Evolutionary conservation across 108 stramenopile genomes (phyloP).

Genomic region (Asterionellopsis glacialis): DNA sequence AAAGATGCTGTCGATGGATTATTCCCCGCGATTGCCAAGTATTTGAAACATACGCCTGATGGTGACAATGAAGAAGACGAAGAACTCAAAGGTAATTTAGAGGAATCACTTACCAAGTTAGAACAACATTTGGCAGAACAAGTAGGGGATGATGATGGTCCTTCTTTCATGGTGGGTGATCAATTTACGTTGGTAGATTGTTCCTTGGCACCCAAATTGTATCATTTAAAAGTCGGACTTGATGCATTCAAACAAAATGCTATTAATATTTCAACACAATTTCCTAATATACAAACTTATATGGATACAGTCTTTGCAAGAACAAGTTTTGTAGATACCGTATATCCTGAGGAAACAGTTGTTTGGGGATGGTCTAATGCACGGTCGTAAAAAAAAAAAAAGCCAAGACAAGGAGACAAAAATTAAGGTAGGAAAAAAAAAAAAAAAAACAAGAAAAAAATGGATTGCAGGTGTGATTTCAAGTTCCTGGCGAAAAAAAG

Average conservation of each 20-base stretch:
- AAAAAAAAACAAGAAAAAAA: too few species aligned
- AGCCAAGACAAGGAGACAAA: too few species aligned
- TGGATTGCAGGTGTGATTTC: too few species aligned
- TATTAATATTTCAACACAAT: constrained; percentile 42
- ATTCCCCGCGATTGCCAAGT: constrained; percentile 78
- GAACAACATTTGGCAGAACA: constrained; percentile 41
- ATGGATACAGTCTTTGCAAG: constrained; percentile 55
- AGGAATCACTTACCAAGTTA: constrained; percentile 30
- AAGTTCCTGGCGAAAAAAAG: too few species aligned
- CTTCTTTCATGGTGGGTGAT: constrained; percentile 18
- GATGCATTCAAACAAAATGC: constrained; percentile 48
- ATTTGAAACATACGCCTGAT: constrained; percentile 61
- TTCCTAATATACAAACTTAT: constrained; percentile 48
- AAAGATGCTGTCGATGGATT: constrained; percentile 55
- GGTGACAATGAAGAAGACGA: constrained; percentile 44
- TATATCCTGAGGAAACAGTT: constrained; percentile 66
- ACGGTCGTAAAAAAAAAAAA: constrained; percentile 14
- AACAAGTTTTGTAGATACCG: constrained; percentile 49
- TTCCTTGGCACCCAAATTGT: constrained; percentile 72
- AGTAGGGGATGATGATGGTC: constrained; percentile 24
- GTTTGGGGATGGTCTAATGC: constrained; percentile 79
- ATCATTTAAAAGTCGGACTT: constrained; percentile 60
- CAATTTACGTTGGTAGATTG: constrained; percentile 65
- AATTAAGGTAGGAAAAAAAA: too few species aligned
- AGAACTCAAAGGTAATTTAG: constrained; percentile 30